Conservation (phyloP, 2,329 filamentous ascomycete species). For the Penicillium concentricum region DNA sequence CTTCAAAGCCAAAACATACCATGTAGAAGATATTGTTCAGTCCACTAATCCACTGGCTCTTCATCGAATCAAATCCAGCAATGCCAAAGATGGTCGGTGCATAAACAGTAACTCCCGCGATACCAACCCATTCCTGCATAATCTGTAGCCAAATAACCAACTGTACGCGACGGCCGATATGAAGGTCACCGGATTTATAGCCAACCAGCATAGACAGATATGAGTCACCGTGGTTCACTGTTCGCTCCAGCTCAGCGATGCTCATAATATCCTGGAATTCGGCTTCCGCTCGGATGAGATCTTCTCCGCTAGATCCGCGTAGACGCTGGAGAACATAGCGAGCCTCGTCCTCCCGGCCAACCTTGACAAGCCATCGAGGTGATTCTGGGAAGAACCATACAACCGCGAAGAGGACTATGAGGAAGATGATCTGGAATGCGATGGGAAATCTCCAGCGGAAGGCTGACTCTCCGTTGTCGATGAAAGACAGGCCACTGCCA, state of each 20-base stretch:
- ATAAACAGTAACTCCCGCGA: conserved; percentile 66
- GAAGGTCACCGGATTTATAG: conserved; percentile 62
- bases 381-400: conserved; percentile 71
- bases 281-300: conserved; percentile 54
- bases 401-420: conserved; percentile 55
- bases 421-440: conserved; percentile 66
- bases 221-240: conserved; percentile 52
- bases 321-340: conserved; percentile 64
- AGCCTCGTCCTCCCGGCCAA: conserved; percentile 65
- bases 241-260: conserved; percentile 62
- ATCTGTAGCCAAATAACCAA: conserved; percentile 71
- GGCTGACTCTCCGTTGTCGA: conserved; percentile 56
- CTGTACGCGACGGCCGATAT: conserved; percentile 66
- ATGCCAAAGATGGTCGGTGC: conserved; percentile 62
- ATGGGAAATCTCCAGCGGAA: conserved; percentile 69
- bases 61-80: conserved; percentile 61
- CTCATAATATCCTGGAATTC: conserved; percentile 69
- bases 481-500: conserved; percentile 56
- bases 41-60: conserved; percentile 64
- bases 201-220: conserved; percentile 68
- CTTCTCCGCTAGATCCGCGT: conserved; percentile 58
- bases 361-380: conserved; percentile 59
- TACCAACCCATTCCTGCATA: conserved; percentile 69
- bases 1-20: conserved; percentile 31
- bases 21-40: conserved; percentile 58